Conservation (phyloP, 768 basidiomycete genomes). For the Fomitopsis pulvina region DNA sequence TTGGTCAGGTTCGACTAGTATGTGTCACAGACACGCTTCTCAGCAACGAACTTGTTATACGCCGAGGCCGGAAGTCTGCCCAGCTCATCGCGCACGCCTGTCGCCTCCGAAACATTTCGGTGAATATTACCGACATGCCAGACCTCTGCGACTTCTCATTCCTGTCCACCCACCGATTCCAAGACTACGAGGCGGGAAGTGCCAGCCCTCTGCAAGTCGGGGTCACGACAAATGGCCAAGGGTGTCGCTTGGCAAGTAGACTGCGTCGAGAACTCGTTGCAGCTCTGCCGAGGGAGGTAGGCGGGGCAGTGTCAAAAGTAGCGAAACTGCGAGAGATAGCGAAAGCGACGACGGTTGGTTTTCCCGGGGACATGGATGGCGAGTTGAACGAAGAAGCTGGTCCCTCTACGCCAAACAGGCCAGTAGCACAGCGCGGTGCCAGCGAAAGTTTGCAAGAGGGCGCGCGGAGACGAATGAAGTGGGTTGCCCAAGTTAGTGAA, state of each 20-base stretch:
- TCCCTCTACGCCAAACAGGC: constrained; percentile 59
- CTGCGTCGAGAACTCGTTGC: constrained; percentile 80
- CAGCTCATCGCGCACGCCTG: constrained; percentile 50
- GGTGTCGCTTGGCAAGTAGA: constrained; percentile 77
- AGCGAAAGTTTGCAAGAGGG: constrained; percentile 32
- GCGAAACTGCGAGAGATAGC: constrained; percentile 61
- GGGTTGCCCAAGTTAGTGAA: constrained; percentile 94
- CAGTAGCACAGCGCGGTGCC: constrained; percentile 48
- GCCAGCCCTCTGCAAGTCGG: constrained; percentile 64
- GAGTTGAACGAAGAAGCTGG: constrained; percentile 49
- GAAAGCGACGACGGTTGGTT: constrained; percentile 21
- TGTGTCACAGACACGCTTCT: constrained; percentile 79
- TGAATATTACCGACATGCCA: constrained; percentile 87
- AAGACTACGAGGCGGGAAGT: constrained; percentile 37
- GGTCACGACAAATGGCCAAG: constrained; percentile 87
- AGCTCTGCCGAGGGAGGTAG: constrained; percentile 63
- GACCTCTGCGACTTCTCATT: constrained; percentile 87
- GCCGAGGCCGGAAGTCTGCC: constrained; percentile 49
- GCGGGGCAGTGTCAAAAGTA: constrained; percentile 67
- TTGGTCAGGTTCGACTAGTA: constrained; percentile 43
- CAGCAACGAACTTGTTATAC: constrained; percentile 20
- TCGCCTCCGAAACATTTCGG: constrained; percentile 51
- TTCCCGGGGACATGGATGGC: constrained; percentile 27
- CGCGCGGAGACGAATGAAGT: constrained; percentile 70
- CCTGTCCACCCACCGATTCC: constrained; percentile 78